Evolutionary conservation across 2,329 filamentous ascomycete genomes (phyloP).

Genomic region (Tolypocladium tropicale): DNA sequence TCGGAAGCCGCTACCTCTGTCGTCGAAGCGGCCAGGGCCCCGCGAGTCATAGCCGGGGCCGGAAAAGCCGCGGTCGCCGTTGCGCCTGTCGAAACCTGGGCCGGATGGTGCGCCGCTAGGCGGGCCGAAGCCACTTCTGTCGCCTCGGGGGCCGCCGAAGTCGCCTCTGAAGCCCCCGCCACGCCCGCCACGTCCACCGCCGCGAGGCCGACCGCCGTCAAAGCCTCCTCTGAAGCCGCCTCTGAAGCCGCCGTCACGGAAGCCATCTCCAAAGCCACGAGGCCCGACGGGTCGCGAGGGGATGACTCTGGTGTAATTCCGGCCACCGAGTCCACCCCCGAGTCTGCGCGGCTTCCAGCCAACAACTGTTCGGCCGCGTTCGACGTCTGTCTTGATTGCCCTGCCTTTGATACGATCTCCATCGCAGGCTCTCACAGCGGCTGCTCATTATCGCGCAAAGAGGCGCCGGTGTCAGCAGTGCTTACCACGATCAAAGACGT

Average conservation of each 20-base stretch:
- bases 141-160: conserved; percentile 20
- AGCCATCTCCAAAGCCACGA: conserved; percentile 48
- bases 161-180: conserved; percentile 43
- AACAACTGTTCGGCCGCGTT: conserved; percentile 86
- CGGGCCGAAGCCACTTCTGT: conserved; percentile 39
- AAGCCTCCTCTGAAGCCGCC: conserved; percentile 35
- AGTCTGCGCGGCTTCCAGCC: conserved; percentile 89
- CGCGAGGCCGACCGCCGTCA: conserved; percentile 30
- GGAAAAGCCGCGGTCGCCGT: conserved; percentile 30
- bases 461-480: conserved; percentile 57
- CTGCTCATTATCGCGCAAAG: conserved; percentile 55
- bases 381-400: conserved; percentile 88
- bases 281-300: conserved; percentile 60
- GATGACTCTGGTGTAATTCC: conserved; percentile 80
- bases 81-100: conserved; percentile 36
- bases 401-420: conserved; percentile 88
- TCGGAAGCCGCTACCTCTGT: conserved; percentile 44
- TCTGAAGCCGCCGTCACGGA: conserved; percentile 35
- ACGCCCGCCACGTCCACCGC: conserved; percentile 41
- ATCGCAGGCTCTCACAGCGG: conserved; percentile 79
- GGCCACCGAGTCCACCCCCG: conserved; percentile 83
- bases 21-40: conserved; percentile 47
- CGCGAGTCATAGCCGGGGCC: conserved; percentile 46
- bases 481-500: conserved; percentile 37
- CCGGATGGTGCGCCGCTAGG: conserved; percentile 52